Base-by-base conservation (phyloP, 495 filamentous ascomycete species). In the Aspergillus nidulans region DNA sequence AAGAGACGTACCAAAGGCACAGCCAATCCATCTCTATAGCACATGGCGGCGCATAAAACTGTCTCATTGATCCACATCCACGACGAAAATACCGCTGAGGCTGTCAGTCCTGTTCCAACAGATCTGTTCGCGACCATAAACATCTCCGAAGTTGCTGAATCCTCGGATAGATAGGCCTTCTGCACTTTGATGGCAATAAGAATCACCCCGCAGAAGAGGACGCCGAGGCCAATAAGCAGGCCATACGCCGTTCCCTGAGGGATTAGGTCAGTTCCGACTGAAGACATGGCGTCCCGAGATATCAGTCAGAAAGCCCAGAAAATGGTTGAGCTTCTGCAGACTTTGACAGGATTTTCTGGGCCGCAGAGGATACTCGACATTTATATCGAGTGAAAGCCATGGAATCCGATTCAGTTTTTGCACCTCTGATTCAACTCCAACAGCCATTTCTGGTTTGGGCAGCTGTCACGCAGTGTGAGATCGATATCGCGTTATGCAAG, bases 41-140 rank as follows among this genome's bases (percentile, higher is more conserved):
- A 68, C 58, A 70, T 71, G 1, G 66, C 68, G 1, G 72, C 68
- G 0, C 69, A 67, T 23, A 74, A 62, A 3, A 73, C 70, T 3
- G 66, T 75, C 52, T 76, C 73, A 44, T 77, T 76, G 43, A 75
- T 75, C 74, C 73, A 77, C 73, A 77, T 77, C 74, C 74, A 74
- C 12, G 67, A 73, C 16, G 72, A 71, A 55, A 78, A 74, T 0
- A 79, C 77, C 7, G 77, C 75, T 3, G 73, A 76, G 1, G 75
- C 75, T n/a, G 74, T 78, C 23, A 79, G 60, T 2, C 77, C 77
- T 7, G 69, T 77, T 9, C 71, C 69, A 7, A 80, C 76, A 8
- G 64, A 69, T 15, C 76, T 68, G 62, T 78, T 78, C 16, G 77
- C 77, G 30, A 76, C 74, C 73, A 80, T 77, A 62, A 80, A 80